Percentiles rank a stretch among this genome's conserved stretches.
phyloP scores from a whole-genome alignment of 345 rosid genomes.

The Xanthoceras sorbifolium region DNA sequence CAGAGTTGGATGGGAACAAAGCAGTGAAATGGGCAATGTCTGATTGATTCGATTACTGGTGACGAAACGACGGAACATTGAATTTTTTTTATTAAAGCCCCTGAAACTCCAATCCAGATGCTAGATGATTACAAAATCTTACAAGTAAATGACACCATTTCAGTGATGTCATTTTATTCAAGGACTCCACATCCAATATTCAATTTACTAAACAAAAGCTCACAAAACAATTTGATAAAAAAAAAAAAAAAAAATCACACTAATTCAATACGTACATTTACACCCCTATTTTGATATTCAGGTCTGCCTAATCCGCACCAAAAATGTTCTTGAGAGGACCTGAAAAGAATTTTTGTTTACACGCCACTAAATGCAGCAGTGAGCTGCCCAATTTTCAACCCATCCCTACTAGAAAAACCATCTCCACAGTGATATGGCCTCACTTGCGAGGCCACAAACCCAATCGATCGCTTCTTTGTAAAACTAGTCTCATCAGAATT shows the following conservation, averaged over 20 bases:
- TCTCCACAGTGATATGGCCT: constrained; percentile 30
- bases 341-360: no score
- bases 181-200: background rate
- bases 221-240: background rate
- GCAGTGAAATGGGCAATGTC: no score
- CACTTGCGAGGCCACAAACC: constrained; percentile 28
- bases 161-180: background rate
- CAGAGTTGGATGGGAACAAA: background rate
- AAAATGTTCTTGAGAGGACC: no score
- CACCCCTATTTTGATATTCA: no score
- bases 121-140: background rate
- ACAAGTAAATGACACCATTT: background rate
- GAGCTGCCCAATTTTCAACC: constrained; percentile 36
- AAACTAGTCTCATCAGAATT: background rate
- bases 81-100: no score
- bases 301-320: no score
- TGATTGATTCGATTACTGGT: no score
- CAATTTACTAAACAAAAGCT: no score
- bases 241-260: no score
- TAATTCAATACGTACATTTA: no score
- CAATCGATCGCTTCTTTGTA: constrained; percentile 18
- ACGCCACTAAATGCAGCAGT: constrained; percentile 29
- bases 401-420: constrained; percentile 9
- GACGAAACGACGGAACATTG: no score
- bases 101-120: no score